phyloP scores from a whole-genome alignment of 2,329 filamentous ascomycete genomes.

The Penicillium sp. region DNA sequence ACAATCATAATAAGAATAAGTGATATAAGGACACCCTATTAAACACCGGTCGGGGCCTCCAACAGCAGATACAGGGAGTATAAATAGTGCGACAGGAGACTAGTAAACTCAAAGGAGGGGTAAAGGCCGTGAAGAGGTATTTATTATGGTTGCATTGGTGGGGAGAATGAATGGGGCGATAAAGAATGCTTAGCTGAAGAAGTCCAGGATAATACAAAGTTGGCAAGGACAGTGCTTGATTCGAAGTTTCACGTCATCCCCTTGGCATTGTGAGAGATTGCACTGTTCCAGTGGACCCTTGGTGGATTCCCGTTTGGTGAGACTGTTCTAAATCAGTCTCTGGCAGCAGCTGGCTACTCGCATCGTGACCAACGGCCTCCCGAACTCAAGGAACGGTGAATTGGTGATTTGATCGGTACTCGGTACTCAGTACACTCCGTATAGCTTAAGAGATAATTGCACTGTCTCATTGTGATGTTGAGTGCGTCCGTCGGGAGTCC shows the following conservation, averaged over 20 bases:
- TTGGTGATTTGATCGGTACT: slow-evolving; percentile 18
- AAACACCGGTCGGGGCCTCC: not conserved
- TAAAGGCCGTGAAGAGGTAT: slow-evolving; percentile 7
- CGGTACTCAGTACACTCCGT: no score
- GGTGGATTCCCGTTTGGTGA: not conserved
- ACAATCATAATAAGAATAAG: slow-evolving; percentile 26
- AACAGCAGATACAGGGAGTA: slow-evolving; percentile 3
- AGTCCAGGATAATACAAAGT: not conserved
- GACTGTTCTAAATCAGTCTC: not conserved
- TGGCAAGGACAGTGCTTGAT: not conserved
- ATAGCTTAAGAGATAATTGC: not conserved
- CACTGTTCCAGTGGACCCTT: slow-evolving; percentile 2
- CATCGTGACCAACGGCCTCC: not conserved
- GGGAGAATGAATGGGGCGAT: slow-evolving; percentile 13
- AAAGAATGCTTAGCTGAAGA: slow-evolving; percentile 4
- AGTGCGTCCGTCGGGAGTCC: slow-evolving; percentile 4
- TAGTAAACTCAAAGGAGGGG: slow-evolving; percentile 11
- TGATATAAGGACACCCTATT: slow-evolving; percentile 5
- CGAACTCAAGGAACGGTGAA: not conserved
- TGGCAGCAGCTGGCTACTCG: not conserved
- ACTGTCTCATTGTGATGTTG: slow-evolving; percentile 7
- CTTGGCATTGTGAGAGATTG: not conserved
- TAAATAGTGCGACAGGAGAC: slow-evolving; percentile 14
- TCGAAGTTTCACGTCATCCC: slow-evolving; percentile 1
- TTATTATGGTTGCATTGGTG: slow-evolving; percentile 28